Conservation (phyloP, 257 asterid genomes). For the Paulownia fortunei region DNA sequence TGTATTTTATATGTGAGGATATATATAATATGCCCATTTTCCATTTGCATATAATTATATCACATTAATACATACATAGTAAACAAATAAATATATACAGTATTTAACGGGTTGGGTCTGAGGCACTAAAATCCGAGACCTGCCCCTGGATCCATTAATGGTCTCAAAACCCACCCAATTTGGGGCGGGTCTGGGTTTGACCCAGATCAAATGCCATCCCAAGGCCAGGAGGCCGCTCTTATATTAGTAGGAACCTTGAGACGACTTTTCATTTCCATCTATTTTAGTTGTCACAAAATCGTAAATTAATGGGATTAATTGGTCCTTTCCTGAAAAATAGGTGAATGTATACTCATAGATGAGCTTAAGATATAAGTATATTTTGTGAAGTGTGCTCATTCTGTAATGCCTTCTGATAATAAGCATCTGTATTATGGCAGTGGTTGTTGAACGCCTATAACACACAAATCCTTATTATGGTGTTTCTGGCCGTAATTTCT, state of each 20-base stretch:
- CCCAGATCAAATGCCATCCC: not conserved
- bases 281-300: not conserved
- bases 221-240: not conserved
- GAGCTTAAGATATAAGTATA: slow-evolving; percentile 2
- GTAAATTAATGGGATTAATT: not conserved
- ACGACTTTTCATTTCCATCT: not conserved
- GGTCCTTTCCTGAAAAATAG: not conserved
- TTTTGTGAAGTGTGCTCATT: slow-evolving; percentile 23
- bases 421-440: slow-evolving; percentile 57
- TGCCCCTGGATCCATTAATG: not conserved
- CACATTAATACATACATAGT: not conserved
- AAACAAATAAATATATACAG: too few relatives aligned
- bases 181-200: too few relatives aligned
- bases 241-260: not conserved
- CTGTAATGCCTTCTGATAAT: slow-evolving; percentile 26
- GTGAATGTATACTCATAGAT: slow-evolving; percentile 5
- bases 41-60: not conserved
- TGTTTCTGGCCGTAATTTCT: slow-evolving; percentile 83
- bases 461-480: slow-evolving; percentile 85
- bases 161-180: not conserved
- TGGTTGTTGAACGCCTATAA: slow-evolving; percentile 87
- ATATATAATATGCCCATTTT: not conserved
- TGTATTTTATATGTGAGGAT: not conserved
- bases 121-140: not conserved
- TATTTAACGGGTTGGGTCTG: not conserved